Evolutionary conservation across 2,329 filamentous ascomycete genomes (phyloP).

Genomic region (Thielaviopsis cerberus): DNA sequence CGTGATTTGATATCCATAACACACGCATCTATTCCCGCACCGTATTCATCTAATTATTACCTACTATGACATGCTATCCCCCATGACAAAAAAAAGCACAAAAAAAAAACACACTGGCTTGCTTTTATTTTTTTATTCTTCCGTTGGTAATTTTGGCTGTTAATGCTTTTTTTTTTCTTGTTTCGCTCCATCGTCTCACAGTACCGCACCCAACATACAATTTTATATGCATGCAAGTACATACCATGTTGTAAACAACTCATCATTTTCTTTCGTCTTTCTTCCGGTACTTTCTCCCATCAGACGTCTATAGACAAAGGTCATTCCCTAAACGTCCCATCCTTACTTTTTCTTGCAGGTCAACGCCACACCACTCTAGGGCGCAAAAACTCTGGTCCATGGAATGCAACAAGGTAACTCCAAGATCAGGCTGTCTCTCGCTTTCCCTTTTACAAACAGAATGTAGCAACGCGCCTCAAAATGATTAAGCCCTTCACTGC

Average conservation of each 20-base stretch:
- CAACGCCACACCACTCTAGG: not conserved
- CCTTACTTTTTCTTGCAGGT: not conserved
- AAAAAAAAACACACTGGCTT: not conserved
- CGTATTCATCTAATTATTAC: not conserved
- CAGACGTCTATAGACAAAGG: no score
- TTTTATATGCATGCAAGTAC: not conserved
- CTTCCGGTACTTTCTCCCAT: not conserved
- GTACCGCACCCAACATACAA: no score
- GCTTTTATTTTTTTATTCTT: constrained; percentile 7
- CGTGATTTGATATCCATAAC: no score
- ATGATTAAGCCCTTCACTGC: not conserved
- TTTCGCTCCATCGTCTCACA: not conserved
- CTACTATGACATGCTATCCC: not conserved
- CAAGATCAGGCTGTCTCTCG: not conserved
- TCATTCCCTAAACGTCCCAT: no score
- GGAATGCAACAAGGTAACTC: not conserved
- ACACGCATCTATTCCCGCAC: no score
- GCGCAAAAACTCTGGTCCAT: not conserved
- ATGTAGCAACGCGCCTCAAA: not conserved
- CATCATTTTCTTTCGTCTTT: constrained; percentile 6
- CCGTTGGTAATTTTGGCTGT: not conserved
- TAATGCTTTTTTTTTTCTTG: constrained; percentile 1
- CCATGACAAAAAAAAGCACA: not conserved
- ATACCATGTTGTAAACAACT: constrained; percentile 2
- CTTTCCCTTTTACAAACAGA: not conserved